Base-by-base conservation (phyloP, 176 grass and related monocot genomes). In the Pontederia crassipes region DNA sequence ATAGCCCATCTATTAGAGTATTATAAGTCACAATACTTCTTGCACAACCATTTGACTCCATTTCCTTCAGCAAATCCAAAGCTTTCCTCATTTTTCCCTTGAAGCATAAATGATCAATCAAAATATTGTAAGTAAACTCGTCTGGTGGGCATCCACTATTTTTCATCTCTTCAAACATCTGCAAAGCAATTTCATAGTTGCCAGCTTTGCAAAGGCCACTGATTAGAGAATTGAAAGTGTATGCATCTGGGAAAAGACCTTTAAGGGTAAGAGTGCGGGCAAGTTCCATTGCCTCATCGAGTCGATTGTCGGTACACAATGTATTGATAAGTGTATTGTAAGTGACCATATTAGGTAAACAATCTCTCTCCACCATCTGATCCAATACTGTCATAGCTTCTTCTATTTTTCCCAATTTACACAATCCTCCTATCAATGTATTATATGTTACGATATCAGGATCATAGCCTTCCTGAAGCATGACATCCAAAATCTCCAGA, bases 151-250 rank as follows among this genome's bases (percentile, higher is more conserved):
- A 90, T 69, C 86, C 86, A 14, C 66, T 90, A 69, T 56, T 72
- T 74, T 83, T 95, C 91, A 95, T 95, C 71, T 95, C 86, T 67
- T 82, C 86, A 69, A 95, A 90, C 69, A 95, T 79, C 45, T 72
- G 72, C 68, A 84, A 58, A 67, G 80, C 91, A 66, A 95, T 83
- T 61, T 77, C 75, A 74, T 79, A 77, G 71, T 87, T 76, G 46
- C 83, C 83, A 29, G 77, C 76, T 54, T 79, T 95, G 61, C 86
- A 83, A 40, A 95, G 91, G 24, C 80, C 80, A 45, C 75, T 84
- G 14, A 95, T 90, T 50, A 90, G 60, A 57, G 84, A 87, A 80
- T 95, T 90, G 72, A 90, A 95, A 71, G 91, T 85, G 77, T 82
- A 82, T 18, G 78, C 72, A 87, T 95, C 75, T 9, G 91, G 91